phyloP scores from a whole-genome alignment of 495 filamentous ascomycete genomes.

The Chaetomidium leptoderma region DNA sequence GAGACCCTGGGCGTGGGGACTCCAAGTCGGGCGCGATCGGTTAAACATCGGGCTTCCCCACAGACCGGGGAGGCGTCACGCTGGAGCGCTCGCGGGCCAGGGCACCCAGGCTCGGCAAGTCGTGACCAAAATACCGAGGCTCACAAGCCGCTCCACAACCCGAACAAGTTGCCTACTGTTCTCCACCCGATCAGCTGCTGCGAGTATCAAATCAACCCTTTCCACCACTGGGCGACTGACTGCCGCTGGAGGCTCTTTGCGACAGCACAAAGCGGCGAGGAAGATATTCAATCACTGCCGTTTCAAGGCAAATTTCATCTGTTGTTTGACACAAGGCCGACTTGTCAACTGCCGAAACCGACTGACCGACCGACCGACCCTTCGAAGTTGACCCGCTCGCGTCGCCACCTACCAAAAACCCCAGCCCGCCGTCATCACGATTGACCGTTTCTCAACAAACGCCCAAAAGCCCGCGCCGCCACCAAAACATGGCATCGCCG shows the following conservation, averaged over 20 bases:
- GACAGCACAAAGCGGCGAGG: background rate
- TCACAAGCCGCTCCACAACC: conserved; percentile 18
- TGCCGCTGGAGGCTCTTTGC: conserved; percentile 1
- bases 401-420: conserved; percentile 21
- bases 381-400: conserved; percentile 6
- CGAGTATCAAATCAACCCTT: conserved; percentile 7
- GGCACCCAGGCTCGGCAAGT: conserved; percentile 18
- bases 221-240: conserved; percentile 3
- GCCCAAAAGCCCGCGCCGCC: background rate
- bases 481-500: conserved; percentile 60
- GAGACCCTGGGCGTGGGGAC: no score
- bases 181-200: conserved; percentile 11
- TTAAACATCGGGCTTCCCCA: conserved; percentile 10
- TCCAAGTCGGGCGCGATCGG: no score
- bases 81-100: no score
- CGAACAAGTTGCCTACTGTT: background rate
- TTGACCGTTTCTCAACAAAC: background rate
- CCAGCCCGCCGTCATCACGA: conserved; percentile 3
- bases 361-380: conserved; percentile 1
- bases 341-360: background rate
- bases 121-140: conserved; percentile 21
- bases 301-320: background rate
- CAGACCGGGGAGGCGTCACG: background rate
- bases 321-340: background rate
- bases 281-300: background rate